Evolutionary conservation across 371 early-diverging fungal genomes (phyloP), one percentile per base, ranked within the genome.

Genomic region (Mortierella sp.): DNA sequence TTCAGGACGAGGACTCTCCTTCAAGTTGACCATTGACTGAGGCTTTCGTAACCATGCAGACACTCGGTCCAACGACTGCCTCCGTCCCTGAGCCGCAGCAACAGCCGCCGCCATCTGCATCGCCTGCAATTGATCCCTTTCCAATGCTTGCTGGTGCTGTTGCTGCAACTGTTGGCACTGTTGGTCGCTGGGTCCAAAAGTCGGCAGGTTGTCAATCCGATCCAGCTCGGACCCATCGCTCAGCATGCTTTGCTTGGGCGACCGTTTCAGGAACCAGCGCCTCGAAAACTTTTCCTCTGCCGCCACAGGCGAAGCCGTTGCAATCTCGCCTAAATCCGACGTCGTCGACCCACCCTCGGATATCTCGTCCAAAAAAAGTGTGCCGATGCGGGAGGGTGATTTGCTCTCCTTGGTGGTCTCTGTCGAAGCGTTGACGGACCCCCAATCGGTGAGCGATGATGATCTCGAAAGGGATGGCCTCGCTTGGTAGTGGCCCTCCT

Each of bases 201-300:
- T 77, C 1, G 74, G 79, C 55, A 82, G 64, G 39, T 74, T 82
- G 44, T 82, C 83, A 45, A 82, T 69, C 10, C 72, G 75, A 8
- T 82, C 83, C 14, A 82, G 64, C 64, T 82, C 83, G 5, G 78
- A 78, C 1, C 83, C 83, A 61, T 82, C 83, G 3, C 83, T 75
- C 68, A 82, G 78, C 31, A 52, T 72, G 37, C 74, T 75, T 34
- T 71, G 68, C 31, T 72, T 78, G 14, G 78, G 69, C 9, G 78
- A 77, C 2, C 73, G 71, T 34, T 75, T 77, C 63, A 82, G 26
- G 55, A 82, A 75, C 43, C 78, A 29, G 5, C 75, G 74, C 14
- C 70, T 61, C 0, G 78, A 71, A 24, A 75, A 66, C 53, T 37
- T 73, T 26, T 77, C 81, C 14, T 34, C 61, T 3, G 61, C 61